Conservation (phyloP, 495 filamentous ascomycete species). For the Podospora pseudocomata region DNA sequence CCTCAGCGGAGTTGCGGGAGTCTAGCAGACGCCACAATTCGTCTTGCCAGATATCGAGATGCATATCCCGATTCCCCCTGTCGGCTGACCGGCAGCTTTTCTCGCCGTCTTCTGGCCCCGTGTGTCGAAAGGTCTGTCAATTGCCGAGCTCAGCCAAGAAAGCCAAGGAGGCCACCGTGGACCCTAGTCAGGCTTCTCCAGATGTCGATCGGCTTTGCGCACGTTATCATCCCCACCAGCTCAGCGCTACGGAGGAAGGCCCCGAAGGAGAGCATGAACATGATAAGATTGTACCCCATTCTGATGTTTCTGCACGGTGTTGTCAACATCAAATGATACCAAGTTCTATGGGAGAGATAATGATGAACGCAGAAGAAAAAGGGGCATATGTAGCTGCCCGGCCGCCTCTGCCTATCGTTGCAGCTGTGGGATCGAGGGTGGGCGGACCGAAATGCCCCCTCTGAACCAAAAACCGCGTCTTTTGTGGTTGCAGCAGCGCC, state of each 20-base stretch:
- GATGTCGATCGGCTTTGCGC: background rate
- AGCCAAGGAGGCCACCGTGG: constrained; percentile 3
- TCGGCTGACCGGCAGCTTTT: constrained; percentile 18
- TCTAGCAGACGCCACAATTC: constrained; percentile 20
- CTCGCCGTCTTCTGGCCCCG: constrained; percentile 11
- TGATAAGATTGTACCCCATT: constrained; percentile 19
- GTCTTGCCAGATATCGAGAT: constrained; percentile 13
- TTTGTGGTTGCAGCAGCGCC: constrained; percentile 11
- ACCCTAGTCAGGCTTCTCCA: background rate
- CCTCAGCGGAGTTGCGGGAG: constrained; percentile 3
- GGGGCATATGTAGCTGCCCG: background rate
- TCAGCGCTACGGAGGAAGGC: background rate
- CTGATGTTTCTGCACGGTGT: background rate
- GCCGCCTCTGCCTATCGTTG: background rate
- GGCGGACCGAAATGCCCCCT: constrained; percentile 8
- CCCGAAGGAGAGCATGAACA: constrained; percentile 20
- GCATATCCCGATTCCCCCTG: constrained; percentile 15
- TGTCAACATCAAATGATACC: background rate
- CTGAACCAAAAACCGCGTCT: background rate
- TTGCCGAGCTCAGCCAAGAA: constrained; percentile 24
- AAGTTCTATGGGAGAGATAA: background rate
- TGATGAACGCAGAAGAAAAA: background rate
- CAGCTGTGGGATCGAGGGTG: constrained; percentile 3
- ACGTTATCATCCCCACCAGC: background rate
- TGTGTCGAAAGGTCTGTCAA: constrained; percentile 13